Percentiles rank a stretch among this genome's conserved stretches.
phyloP scores from a whole-genome alignment of 179 eudicot genomes.

The Sideroxylon spinosum region DNA sequence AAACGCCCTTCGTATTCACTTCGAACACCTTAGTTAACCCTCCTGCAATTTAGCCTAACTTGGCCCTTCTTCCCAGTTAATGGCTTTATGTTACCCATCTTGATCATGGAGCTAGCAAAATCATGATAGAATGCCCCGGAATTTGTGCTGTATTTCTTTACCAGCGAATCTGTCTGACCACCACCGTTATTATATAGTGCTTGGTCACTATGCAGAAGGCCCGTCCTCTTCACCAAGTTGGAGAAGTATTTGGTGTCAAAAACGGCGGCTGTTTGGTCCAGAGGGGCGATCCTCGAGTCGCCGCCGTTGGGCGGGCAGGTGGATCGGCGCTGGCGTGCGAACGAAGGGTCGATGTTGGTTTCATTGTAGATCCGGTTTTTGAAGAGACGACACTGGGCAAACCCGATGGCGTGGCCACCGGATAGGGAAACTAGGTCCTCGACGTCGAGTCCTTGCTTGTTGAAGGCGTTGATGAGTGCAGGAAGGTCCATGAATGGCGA shows the following conservation, averaged over 20 bases:
- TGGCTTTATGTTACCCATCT: slow-evolving; percentile 20
- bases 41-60: slow-evolving; percentile 53
- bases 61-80: slow-evolving; percentile 7
- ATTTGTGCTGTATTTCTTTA: slow-evolving; percentile 31
- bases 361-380: slow-evolving; percentile 35
- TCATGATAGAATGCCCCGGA: slow-evolving; percentile 25
- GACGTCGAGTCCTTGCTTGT: slow-evolving; percentile 32
- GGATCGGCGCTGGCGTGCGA: slow-evolving; percentile 16
- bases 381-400: slow-evolving; percentile 24
- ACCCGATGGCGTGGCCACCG: slow-evolving; percentile 36
- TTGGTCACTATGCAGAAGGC: slow-evolving; percentile 67
- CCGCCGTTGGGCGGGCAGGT: slow-evolving; percentile 33
- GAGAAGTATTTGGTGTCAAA: slow-evolving; percentile 52
- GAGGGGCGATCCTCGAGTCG: slow-evolving; percentile 37
- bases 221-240: slow-evolving; percentile 37
- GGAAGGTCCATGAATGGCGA: slow-evolving; percentile 40
- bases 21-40: slow-evolving; percentile 31
- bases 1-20: background rate
- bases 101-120: slow-evolving; percentile 51
- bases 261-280: slow-evolving; percentile 42
- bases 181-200: slow-evolving; percentile 53
- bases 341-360: slow-evolving; percentile 32
- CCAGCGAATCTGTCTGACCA: slow-evolving; percentile 46
- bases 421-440: slow-evolving; percentile 46
- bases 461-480: slow-evolving; percentile 31